phyloP scores from a whole-genome alignment of 2,329 filamentous ascomycete genomes.

The Mycosphaerella sp. region DNA sequence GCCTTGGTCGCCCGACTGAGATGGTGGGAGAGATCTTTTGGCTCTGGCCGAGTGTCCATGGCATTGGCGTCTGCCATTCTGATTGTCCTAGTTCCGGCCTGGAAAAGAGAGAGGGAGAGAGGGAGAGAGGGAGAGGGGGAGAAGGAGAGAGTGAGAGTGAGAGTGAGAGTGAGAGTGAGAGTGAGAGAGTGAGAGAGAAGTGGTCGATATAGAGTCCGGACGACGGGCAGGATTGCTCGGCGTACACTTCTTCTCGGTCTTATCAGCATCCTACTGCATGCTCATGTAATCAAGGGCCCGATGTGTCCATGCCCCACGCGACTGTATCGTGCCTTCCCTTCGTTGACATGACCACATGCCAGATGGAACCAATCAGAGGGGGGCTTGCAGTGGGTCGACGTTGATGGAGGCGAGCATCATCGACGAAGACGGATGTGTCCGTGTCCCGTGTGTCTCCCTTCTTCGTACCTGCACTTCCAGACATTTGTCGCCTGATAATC shows the following conservation, averaged over 20 bases:
- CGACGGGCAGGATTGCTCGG: too few relatives aligned
- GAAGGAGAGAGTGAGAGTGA: background rate
- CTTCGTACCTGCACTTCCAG: background rate
- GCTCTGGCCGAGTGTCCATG: constrained; percentile 38
- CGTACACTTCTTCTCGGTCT: background rate
- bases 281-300: background rate
- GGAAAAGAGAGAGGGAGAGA: background rate
- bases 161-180: background rate
- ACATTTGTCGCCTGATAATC: too few relatives aligned
- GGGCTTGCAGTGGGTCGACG: background rate
- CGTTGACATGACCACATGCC: background rate
- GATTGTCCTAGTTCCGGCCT: background rate
- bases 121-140: background rate
- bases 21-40: constrained; percentile 73
- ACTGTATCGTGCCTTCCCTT: background rate
- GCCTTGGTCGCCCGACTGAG: constrained; percentile 63
- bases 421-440: background rate
- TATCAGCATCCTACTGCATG: background rate
- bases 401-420: background rate
- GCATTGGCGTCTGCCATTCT: background rate
- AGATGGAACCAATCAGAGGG: background rate
- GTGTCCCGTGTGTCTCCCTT: too few relatives aligned
- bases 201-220: too few relatives aligned
- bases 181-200: too few relatives aligned
- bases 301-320: background rate